Percentiles rank a stretch among this genome's conserved stretches.
These are phyloP conservation scores for Lactarius hengduanensis DNA, from an alignment of 768 basidiomycete species.

Conservation along the genomic window DNA sequence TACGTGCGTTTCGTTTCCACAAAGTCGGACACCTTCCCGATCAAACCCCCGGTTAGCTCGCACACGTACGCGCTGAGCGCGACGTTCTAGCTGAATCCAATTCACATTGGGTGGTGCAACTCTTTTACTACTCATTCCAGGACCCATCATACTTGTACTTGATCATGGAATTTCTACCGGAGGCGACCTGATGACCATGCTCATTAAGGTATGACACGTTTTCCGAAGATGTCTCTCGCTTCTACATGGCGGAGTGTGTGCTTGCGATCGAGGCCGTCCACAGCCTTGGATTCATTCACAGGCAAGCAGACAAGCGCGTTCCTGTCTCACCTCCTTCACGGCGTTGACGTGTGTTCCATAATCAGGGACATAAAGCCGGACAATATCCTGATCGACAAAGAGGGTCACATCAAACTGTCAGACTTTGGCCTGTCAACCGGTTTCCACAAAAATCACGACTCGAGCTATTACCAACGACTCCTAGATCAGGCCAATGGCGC, in stretches of 20 bases:
- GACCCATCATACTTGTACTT: slow-evolving; percentile 90
- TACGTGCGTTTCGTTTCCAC: slow-evolving; percentile 36
- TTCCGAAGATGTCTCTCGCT: slow-evolving; percentile 95
- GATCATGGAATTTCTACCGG: slow-evolving; percentile 99
- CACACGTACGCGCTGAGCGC: slow-evolving; percentile 96
- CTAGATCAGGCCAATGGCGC: slow-evolving; percentile 64
- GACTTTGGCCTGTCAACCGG: slow-evolving; percentile 99
- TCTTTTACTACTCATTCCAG: slow-evolving; percentile 99
- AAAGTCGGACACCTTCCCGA: slow-evolving; percentile 13
- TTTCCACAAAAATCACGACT: slow-evolving; percentile 97
- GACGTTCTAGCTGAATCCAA: slow-evolving; percentile 96
- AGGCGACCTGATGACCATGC: slow-evolving; percentile 99
- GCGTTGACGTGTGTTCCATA: slow-evolving; percentile 15
- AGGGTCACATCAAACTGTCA: slow-evolving; percentile 95
- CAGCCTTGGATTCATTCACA: slow-evolving; percentile 95
- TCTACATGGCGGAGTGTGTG: slow-evolving; percentile 99
- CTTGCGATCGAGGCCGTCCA: slow-evolving; percentile 98
- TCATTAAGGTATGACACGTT: slow-evolving; percentile 99
- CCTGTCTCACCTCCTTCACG: not conserved
- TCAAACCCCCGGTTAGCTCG: slow-evolving; percentile 57
- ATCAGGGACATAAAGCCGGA: slow-evolving; percentile 97
- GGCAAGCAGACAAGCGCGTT: slow-evolving; percentile 48
- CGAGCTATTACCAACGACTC: slow-evolving; percentile 88
- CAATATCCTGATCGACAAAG: slow-evolving; percentile 97
- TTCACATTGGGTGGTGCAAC: slow-evolving; percentile 94